phyloP scores from a whole-genome alignment of 306 rosid species.

The Malus fusca region DNA sequence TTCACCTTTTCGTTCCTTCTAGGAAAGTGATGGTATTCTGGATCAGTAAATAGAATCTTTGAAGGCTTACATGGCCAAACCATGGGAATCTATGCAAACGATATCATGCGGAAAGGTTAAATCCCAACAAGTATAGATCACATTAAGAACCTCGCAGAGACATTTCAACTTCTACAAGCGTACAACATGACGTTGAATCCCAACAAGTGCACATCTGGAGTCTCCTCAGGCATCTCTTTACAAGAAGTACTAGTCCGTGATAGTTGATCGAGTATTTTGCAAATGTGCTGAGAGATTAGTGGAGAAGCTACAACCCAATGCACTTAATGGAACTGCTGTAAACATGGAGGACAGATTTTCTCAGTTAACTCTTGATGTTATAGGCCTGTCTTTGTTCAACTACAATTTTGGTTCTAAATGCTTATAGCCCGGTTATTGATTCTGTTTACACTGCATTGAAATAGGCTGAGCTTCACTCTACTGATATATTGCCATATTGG shows the following conservation, averaged over 20 bases:
- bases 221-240: conserved; percentile 56
- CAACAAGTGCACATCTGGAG: no score
- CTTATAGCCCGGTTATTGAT: conserved; percentile 83
- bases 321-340: conserved; percentile 57
- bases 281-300: conserved; percentile 85
- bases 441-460: conserved; percentile 93
- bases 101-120: no score
- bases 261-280: conserved; percentile 83
- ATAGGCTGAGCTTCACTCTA: conserved; percentile 95
- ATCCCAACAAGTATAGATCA: no score
- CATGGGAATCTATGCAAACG: no score
- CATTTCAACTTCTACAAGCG: no score
- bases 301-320: conserved; percentile 69
- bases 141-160: no score
- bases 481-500: conserved; percentile 92
- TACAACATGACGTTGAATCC: no score
- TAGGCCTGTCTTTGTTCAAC: conserved; percentile 89
- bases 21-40: no score
- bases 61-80: no score
- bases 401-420: conserved; percentile 66
- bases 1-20: no score
- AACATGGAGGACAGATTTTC: conserved; percentile 91
- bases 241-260: conserved; percentile 76
- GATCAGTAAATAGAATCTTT: no score
- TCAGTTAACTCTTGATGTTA: conserved; percentile 88